phyloP scores from a whole-genome alignment of 768 basidiomycete species.

The Auriscalpium microsporum region DNA sequence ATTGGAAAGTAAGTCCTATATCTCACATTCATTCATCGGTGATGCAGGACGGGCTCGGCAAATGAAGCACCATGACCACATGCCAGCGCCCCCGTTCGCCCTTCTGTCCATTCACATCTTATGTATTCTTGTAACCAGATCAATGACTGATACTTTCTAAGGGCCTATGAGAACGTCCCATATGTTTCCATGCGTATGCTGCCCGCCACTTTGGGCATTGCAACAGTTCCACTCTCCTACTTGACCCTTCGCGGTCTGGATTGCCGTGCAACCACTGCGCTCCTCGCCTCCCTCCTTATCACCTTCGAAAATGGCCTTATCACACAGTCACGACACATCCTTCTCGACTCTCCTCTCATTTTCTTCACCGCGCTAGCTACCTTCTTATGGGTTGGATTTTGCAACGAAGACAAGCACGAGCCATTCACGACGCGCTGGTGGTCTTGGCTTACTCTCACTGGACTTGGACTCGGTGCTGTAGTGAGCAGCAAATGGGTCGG shows the following conservation, averaged over 20 bases:
- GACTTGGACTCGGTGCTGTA: slow-evolving; percentile 86
- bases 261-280: slow-evolving; percentile 84
- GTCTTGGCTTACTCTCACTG: slow-evolving; percentile 83
- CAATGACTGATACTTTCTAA: slow-evolving; percentile 22
- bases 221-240: slow-evolving; percentile 85
- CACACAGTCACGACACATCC: slow-evolving; percentile 94
- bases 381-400: slow-evolving; percentile 86
- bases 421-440: slow-evolving; percentile 89
- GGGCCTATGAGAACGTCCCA: slow-evolving; percentile 79
- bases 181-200: slow-evolving; percentile 96
- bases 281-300: slow-evolving; percentile 84
- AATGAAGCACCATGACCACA: no score
- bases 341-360: slow-evolving; percentile 95
- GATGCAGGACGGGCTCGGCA: no score
- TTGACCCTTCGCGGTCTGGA: slow-evolving; percentile 90
- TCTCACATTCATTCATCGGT: neutral
- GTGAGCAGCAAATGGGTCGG: slow-evolving; percentile 98
- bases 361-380: slow-evolving; percentile 92
- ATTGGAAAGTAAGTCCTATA: slow-evolving; percentile 83
- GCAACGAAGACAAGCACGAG: slow-evolving; percentile 78
- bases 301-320: slow-evolving; percentile 95
- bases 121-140: neutral
- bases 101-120: neutral
- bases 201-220: slow-evolving; percentile 84
- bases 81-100: neutral